Evolutionary conservation across 2,329 filamentous ascomycete species (phyloP), one percentile per base, ranked within the genome.

Genomic region (Colletotrichum paranaense): DNA sequence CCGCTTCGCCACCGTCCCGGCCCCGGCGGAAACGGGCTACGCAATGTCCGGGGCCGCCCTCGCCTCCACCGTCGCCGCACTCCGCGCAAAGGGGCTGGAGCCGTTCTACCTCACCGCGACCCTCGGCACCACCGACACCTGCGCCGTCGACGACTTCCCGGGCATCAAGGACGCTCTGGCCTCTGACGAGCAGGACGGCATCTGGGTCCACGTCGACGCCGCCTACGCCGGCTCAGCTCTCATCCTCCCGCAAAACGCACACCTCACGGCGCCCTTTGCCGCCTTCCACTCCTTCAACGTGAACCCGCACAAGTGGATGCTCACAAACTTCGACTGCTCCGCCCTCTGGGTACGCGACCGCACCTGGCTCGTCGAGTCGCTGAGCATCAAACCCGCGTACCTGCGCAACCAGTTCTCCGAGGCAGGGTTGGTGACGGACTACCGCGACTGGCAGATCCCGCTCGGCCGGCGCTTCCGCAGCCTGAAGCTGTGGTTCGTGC

Each of bases 251-350:
- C 94, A 97, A 81, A 93, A 94, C 82, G 93, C 95, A 69, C 88
- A 92, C 76, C 87, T 95, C 62, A 87, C 92, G 1, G 79, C 85
- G 26, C 84, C 90, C 9, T 88, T 96, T 63, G 84, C 87, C 1
- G 84, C 87, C 26, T 95, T 97, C 80, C 94, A 98, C 85, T 95
- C 92, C 76, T 98, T 97, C 88, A 92, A 98, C 83, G 91, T 96
- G 86, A 98, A 98, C 86, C 93, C 98, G 90, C 95, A 98, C 88
- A 98, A 98, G 86, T 98, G 96, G 96, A 88, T 98, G 60, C 91
- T 98, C 22, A 95, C 95, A 70, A 98, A 97, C 83, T 98, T 98
- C 79, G 96, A 98, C 81, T 89, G 87, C 78, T 95, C 93, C 67
- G 93, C 93, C 76, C 88, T 98, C 58, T 98, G 91, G 84, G 91